Percentiles rank a stretch among this genome's conserved stretches.
Evolutionary conservation across 2,329 filamentous ascomycete genomes (phyloP).

Genomic region (Tolypocladium paradoxum): DNA sequence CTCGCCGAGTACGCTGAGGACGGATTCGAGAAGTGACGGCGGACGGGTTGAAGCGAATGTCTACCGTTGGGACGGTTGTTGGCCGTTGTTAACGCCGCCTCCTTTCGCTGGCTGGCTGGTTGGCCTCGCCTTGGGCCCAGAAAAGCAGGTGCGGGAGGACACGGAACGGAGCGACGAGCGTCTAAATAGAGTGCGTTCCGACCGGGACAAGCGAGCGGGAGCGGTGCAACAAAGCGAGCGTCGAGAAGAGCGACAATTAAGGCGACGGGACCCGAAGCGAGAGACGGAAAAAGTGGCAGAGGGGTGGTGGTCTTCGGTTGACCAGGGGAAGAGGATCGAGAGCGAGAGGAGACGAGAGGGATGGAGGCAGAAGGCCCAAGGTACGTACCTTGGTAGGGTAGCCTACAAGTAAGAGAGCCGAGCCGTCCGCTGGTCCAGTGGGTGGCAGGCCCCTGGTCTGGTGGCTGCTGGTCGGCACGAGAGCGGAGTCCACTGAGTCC

Average conservation of each 20-base stretch:
- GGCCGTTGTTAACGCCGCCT: background rate
- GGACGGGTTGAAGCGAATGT: background rate
- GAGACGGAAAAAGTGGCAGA: slow-evolving; percentile 4
- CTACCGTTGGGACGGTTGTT: background rate
- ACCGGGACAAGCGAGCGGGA: slow-evolving; percentile 5
- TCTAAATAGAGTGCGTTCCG: background rate
- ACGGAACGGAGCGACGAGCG: background rate
- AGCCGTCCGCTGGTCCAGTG: background rate
- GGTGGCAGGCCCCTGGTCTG: background rate
- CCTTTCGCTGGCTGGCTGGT: slow-evolving; percentile 2
- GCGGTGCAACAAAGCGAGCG: slow-evolving; percentile 3
- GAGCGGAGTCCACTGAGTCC: background rate
- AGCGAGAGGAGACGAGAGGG: background rate
- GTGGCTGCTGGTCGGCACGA: background rate
- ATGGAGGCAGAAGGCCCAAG: too few relatives aligned
- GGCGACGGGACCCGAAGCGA: slow-evolving; percentile 4
- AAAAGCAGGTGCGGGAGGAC: background rate
- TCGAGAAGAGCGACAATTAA: slow-evolving; percentile 5
- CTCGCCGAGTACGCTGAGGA: background rate
- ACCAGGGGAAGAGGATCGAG: slow-evolving; percentile 3
- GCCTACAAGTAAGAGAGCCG: too few relatives aligned
- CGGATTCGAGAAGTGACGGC: background rate
- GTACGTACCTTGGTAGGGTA: too few relatives aligned
- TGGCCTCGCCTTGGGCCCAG: background rate
- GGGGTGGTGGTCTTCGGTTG: background rate